phyloP scores from a whole-genome alignment of 176 grass and related monocot genomes.

The Ampelocalamus luodianensis region DNA sequence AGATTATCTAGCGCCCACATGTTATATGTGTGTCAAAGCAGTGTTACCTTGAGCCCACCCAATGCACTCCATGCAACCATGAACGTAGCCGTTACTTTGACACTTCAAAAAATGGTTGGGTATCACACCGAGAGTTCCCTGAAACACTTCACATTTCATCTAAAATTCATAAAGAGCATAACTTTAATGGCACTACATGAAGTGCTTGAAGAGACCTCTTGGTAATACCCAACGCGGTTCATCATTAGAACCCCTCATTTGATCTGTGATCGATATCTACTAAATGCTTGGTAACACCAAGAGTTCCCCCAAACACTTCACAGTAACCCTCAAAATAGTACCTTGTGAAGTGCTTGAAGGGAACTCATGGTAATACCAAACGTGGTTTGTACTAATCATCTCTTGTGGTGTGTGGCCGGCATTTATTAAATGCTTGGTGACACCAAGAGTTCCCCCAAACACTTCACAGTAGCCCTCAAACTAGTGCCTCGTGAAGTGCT shows the following conservation, averaged over 20 bases:
- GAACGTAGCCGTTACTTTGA: background rate
- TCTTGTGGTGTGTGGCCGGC: background rate
- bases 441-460: constrained; percentile 53
- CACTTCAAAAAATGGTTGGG: background rate
- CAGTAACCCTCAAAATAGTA: background rate
- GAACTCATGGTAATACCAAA: constrained; percentile 50
- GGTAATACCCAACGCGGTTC: background rate
- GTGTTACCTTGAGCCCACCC: background rate
- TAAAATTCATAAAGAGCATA: constrained; percentile 1
- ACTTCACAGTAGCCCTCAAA: constrained; percentile 22
- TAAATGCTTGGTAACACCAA: constrained; percentile 36
- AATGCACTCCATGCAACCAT: background rate
- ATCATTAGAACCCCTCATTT: background rate
- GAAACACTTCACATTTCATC: constrained; percentile 50
- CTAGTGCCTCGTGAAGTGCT: constrained; percentile 17
- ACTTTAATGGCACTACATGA: constrained; percentile 8
- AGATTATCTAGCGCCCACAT: background rate
- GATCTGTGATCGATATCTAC: background rate
- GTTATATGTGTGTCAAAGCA: background rate
- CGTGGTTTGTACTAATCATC: background rate
- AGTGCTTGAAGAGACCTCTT: constrained; percentile 51
- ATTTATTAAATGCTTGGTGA: background rate
- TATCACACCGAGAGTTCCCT: constrained; percentile 41
- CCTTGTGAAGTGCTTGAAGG: constrained; percentile 48
- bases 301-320: constrained; percentile 76